phyloP scores from a whole-genome alignment of 2,329 filamentous ascomycete species.

The Fusarium musae region DNA sequence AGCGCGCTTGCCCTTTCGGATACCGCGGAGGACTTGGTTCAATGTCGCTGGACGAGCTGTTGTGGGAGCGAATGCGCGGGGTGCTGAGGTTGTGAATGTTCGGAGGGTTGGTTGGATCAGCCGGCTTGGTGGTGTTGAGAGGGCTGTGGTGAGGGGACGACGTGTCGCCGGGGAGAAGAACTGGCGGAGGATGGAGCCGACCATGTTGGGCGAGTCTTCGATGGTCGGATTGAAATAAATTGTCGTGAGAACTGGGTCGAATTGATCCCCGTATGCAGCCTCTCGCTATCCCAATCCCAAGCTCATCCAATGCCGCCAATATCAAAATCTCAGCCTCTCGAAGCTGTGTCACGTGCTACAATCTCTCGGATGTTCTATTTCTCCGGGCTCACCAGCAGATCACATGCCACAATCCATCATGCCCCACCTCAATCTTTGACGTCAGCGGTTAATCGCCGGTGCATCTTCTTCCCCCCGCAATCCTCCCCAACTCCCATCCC shows the following conservation, averaged over 20 bases:
- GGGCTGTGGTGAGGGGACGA: constrained; percentile 41
- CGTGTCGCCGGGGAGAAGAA: constrained; percentile 50
- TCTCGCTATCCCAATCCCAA: constrained; percentile 21
- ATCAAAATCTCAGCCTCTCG: constrained; percentile 43
- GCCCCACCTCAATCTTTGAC: constrained; percentile 26
- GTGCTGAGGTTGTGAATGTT: constrained; percentile 43
- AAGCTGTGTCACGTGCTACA: constrained; percentile 30
- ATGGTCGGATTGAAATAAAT: background rate
- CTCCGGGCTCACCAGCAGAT: constrained; percentile 14
- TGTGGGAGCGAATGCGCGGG: constrained; percentile 52
- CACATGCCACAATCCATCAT: constrained; percentile 36
- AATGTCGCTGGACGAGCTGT: constrained; percentile 70
- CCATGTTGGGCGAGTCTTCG: constrained; percentile 48
- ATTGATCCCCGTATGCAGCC: constrained; percentile 28
- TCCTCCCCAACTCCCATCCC: constrained; percentile 5
- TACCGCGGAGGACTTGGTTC: constrained; percentile 80
- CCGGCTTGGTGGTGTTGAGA: constrained; percentile 29
- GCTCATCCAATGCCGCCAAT: constrained; percentile 18
- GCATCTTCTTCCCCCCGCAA: constrained; percentile 1
- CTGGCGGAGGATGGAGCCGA: constrained; percentile 49
- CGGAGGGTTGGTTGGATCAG: constrained; percentile 46
- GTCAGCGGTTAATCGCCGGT: constrained; percentile 46
- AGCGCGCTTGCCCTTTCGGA: constrained; percentile 80
- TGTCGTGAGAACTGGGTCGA: background rate
- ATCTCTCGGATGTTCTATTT: constrained; percentile 9